phyloP scores from a whole-genome alignment of 257 asterid species.

The Eucommia ulmoides region DNA sequence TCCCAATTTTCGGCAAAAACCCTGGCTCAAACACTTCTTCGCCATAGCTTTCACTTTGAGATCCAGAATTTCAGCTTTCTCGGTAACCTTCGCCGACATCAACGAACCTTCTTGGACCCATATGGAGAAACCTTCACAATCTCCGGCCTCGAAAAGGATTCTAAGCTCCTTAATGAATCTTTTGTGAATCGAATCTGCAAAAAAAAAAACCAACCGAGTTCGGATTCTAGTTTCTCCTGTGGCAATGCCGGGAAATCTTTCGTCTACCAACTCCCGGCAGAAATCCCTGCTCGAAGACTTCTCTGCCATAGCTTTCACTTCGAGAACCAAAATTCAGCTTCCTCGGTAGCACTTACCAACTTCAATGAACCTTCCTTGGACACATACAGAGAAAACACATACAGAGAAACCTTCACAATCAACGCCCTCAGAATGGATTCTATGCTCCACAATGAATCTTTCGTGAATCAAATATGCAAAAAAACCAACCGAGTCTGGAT shows the following conservation, averaged over 20 bases:
- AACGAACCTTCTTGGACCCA: conserved; percentile 22
- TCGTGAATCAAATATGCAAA: conserved; percentile 30
- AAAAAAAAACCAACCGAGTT: conserved; percentile 34
- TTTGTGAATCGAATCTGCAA: conserved; percentile 34
- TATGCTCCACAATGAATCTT: conserved; percentile 38
- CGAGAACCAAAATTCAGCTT: conserved; percentile 58
- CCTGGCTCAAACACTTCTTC: conserved; percentile 41
- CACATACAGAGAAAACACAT: too few relatives aligned
- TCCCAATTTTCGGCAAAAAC: too few relatives aligned
- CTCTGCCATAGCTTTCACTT: conserved; percentile 74
- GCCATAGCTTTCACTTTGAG: conserved; percentile 76
- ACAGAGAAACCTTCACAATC: conserved; percentile 35
- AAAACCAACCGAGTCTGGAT: conserved; percentile 38
- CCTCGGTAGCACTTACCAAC: conserved; percentile 30
- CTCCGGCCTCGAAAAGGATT: conserved; percentile 59
- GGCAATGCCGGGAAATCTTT: too few relatives aligned
- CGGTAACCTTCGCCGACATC: conserved; percentile 26
- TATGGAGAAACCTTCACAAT: conserved; percentile 34
- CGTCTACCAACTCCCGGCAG: too few relatives aligned
- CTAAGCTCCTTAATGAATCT: conserved; percentile 42
- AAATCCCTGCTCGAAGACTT: conserved; percentile 31
- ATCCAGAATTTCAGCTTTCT: conserved; percentile 51
- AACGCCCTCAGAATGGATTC: conserved; percentile 64
- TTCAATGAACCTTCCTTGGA: conserved; percentile 20
- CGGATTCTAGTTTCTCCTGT: conserved; percentile 44